Evolutionary conservation across 176 grass and related monocot species (phyloP).

Genomic region (Guadua angustifolia): DNA sequence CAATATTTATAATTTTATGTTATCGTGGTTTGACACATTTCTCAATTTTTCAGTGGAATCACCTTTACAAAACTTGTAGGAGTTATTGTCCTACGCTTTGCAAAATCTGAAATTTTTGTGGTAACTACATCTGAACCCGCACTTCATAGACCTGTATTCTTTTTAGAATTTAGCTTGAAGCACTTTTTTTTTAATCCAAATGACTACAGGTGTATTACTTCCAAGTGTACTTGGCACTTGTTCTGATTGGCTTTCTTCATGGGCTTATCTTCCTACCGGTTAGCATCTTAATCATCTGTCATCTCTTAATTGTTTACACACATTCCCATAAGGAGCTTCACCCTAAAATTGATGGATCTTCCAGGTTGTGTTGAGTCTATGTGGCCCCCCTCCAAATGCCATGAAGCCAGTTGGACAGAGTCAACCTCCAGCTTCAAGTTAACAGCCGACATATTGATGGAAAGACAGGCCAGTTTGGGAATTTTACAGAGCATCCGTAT

Average conservation of each 20-base stretch:
- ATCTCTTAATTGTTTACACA: neutral
- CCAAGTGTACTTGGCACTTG: slow-evolving; percentile 94
- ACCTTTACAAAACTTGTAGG: slow-evolving; percentile 97
- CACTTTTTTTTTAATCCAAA: slow-evolving; percentile 12
- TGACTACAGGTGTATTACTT: slow-evolving; percentile 94
- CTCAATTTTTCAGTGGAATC: slow-evolving; percentile 77
- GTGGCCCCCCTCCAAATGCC: slow-evolving; percentile 64
- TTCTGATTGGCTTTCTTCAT: slow-evolving; percentile 94
- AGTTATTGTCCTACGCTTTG: slow-evolving; percentile 89
- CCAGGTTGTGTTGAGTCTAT: slow-evolving; percentile 85
- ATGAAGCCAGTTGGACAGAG: slow-evolving; percentile 32
- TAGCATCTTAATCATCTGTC: slow-evolving; percentile 31
- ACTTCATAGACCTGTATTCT: slow-evolving; percentile 17
- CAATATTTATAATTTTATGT: slow-evolving; percentile 14
- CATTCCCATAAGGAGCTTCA: neutral
- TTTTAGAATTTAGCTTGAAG: slow-evolving; percentile 22
- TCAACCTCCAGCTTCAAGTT: slow-evolving; percentile 41
- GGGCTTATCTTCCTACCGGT: slow-evolving; percentile 95
- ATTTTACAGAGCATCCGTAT: neutral
- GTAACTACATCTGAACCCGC: slow-evolving; percentile 48
- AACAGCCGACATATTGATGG: neutral
- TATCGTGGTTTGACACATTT: slow-evolving; percentile 37
- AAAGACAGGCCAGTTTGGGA: neutral
- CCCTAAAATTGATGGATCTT: slow-evolving; percentile 38
- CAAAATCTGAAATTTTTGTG: slow-evolving; percentile 98